phyloP scores from a whole-genome alignment of 345 rosid species.

The Mangifera indica region DNA sequence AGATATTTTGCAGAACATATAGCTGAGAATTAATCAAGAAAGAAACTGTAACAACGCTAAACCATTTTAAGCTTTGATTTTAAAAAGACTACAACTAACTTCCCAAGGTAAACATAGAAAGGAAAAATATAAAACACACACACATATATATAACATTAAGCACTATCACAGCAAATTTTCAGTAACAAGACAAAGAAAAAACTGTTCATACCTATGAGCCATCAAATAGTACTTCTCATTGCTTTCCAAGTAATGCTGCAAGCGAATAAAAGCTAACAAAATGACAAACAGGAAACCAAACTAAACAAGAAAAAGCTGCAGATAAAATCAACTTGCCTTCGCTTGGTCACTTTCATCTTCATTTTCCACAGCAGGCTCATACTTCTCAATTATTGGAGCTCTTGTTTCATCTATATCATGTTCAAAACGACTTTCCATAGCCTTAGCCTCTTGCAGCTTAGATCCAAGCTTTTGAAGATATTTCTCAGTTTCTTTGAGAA shows the following conservation, averaged over 20 bases:
- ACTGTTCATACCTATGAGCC: slow-evolving; percentile 75
- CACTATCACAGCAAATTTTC: background rate
- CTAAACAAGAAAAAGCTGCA: slow-evolving; percentile 18
- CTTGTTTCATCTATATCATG: slow-evolving; percentile 60
- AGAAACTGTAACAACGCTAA: background rate
- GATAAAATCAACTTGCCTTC: slow-evolving; percentile 50
- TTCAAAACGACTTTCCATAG: slow-evolving; percentile 52
- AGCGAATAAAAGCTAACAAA: slow-evolving; percentile 19
- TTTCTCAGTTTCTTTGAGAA: slow-evolving; percentile 88
- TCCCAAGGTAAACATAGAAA: background rate
- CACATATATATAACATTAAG: background rate
- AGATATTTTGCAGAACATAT: background rate
- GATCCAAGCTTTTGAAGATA: slow-evolving; percentile 90
- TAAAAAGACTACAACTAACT: background rate
- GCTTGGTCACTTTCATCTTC: slow-evolving; percentile 92
- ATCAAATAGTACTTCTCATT: slow-evolving; percentile 91
- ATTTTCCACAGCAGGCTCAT: slow-evolving; percentile 60
- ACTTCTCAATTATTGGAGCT: slow-evolving; percentile 46
- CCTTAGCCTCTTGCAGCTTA: slow-evolving; percentile 72
- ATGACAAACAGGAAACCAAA: background rate
- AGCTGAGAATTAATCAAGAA: background rate
- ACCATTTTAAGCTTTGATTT: background rate
- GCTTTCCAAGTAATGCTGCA: slow-evolving; percentile 94
- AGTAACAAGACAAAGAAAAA: background rate
- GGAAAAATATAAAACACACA: background rate